Evolutionary conservation across 1,284 basidiomycete species (phyloP).

Genomic region (Cutaneotrichosporon mucoides): DNA sequence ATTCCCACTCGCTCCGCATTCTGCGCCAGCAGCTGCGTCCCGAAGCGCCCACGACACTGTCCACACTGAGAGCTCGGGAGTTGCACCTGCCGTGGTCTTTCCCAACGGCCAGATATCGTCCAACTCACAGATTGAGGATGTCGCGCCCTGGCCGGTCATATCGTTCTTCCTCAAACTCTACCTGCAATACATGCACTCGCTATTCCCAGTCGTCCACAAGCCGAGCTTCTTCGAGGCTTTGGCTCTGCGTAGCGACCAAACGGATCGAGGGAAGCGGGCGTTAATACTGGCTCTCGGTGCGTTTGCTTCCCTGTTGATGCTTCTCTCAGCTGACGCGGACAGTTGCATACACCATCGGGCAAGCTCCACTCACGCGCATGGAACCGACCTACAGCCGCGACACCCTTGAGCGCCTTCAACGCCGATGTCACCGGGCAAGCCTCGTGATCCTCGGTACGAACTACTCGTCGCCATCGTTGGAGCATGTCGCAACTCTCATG

Average conservation of each 20-base stretch:
- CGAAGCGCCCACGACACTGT: too few relatives aligned
- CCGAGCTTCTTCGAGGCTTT: constrained; percentile 32
- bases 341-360: constrained; percentile 29
- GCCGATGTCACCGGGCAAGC: constrained; percentile 28
- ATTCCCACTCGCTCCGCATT: too few relatives aligned
- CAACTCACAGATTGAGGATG: constrained; percentile 15
- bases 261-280: constrained; percentile 23
- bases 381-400: constrained; percentile 15
- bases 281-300: constrained; percentile 21
- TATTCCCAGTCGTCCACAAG: constrained; percentile 31
- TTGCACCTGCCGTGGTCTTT: neutral
- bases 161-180: constrained; percentile 31
- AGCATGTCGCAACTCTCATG: constrained; percentile 21
- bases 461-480: constrained; percentile 13
- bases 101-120: neutral
- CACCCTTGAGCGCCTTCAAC: constrained; percentile 22
- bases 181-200: constrained; percentile 29
- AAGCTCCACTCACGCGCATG: constrained; percentile 26
- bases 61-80: too few relatives aligned
- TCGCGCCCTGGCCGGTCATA: constrained; percentile 25
- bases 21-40: too few relatives aligned
- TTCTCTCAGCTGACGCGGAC: neutral
- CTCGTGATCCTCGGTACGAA: constrained; percentile 20
- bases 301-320: neutral
- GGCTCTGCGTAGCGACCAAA: constrained; percentile 22